Evolutionary conservation across 129 eudicot species (phyloP).

Genomic region (Flaveria brownii): DNA sequence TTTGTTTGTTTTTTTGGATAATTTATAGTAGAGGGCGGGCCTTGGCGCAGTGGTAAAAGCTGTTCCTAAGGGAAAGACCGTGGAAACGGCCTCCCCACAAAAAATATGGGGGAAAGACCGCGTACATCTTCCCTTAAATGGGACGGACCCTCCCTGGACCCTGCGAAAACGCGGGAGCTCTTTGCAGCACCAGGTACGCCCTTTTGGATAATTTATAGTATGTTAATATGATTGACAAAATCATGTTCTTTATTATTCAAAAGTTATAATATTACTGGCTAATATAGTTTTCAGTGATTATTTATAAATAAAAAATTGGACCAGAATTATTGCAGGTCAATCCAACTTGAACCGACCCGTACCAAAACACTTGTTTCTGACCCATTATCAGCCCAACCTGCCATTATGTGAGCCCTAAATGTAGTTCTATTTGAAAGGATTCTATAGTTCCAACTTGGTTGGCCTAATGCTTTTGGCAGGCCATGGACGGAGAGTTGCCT

Average conservation of each 20-base stretch:
- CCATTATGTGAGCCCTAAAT: not conserved
- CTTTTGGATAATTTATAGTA: too few relatives aligned
- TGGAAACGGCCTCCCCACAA: too few relatives aligned
- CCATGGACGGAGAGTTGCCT: conserved; percentile 57
- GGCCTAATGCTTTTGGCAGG: conserved; percentile 39
- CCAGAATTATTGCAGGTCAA: not conserved
- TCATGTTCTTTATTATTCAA: not conserved
- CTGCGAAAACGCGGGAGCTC: too few relatives aligned
- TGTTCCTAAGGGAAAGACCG: too few relatives aligned
- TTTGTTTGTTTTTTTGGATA: not conserved
- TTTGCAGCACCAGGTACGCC: too few relatives aligned
- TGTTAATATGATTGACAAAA: too few relatives aligned
- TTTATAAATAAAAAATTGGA: not conserved
- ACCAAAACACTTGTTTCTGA: not conserved
- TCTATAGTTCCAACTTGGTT: not conserved
- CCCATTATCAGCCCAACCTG: not conserved
- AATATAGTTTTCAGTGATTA: not conserved
- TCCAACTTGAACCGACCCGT: too few relatives aligned
- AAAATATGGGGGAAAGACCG: too few relatives aligned
- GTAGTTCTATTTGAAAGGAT: not conserved
- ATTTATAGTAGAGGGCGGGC: too few relatives aligned
- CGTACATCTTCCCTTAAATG: too few relatives aligned
- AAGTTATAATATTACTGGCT: not conserved
- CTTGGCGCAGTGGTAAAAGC: too few relatives aligned
- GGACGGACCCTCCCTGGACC: too few relatives aligned